Conservation (phyloP, 2,329 filamentous ascomycete species). For the Leptographium wingfieldii region DNA sequence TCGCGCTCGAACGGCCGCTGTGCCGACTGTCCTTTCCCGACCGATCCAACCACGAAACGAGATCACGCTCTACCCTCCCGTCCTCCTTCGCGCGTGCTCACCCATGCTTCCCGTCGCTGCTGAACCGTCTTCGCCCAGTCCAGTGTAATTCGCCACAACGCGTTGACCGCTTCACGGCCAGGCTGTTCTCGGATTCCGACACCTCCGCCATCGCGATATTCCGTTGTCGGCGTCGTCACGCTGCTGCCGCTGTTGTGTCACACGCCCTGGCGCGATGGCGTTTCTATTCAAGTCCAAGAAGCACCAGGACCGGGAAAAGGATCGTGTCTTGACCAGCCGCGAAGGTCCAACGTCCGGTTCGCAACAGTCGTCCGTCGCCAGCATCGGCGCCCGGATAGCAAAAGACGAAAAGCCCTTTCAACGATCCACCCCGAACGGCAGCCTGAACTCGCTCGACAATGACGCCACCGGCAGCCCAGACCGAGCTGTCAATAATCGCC, state of each 20-base stretch:
- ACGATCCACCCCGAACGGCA: constrained; percentile 64
- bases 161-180: background rate
- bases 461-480: constrained; percentile 46
- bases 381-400: constrained; percentile 32
- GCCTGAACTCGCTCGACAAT: constrained; percentile 59
- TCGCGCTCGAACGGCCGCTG: background rate
- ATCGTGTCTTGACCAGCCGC: constrained; percentile 43
- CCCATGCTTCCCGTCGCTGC: background rate
- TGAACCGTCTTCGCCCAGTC: background rate
- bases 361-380: constrained; percentile 33
- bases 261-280: constrained; percentile 44
- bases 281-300: constrained; percentile 79
- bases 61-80: background rate
- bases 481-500: constrained; percentile 48
- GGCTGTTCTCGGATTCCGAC: background rate
- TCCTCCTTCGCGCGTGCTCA: background rate
- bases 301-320: constrained; percentile 50
- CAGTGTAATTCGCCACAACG: background rate
- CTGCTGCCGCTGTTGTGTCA: constrained; percentile 4
- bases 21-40: background rate
- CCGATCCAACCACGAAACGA: background rate
- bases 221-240: background rate
- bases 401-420: constrained; percentile 43
- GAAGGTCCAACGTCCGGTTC: constrained; percentile 34
- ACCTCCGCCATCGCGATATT: background rate